Evolutionary conservation across 441 rosid genomes (phyloP).

Genomic region (Francoa sonchifolia): DNA sequence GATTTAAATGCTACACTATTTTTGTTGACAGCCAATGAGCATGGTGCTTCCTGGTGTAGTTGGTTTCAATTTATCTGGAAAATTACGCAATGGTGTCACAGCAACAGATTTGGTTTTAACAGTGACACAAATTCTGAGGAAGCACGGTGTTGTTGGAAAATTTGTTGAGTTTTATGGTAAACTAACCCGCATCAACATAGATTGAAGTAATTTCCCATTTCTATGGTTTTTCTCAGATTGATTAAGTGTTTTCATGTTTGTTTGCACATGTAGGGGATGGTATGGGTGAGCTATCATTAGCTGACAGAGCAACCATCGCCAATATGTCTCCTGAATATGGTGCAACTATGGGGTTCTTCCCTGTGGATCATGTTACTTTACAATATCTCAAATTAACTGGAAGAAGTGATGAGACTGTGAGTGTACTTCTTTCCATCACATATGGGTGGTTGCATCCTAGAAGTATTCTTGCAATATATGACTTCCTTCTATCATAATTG

Average conservation of each 20-base stretch:
- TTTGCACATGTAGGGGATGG: slow-evolving; percentile 55
- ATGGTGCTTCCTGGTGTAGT: slow-evolving; percentile 99
- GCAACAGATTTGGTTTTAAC: slow-evolving; percentile 98
- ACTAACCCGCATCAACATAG: slow-evolving; percentile 6
- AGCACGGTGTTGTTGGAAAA: slow-evolving; percentile 98
- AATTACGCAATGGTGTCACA: slow-evolving; percentile 75
- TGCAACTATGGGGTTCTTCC: slow-evolving; percentile 99
- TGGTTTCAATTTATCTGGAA: slow-evolving; percentile 89
- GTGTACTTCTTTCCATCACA: slow-evolving; percentile 18
- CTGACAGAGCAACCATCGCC: slow-evolving; percentile 99
- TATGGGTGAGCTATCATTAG: slow-evolving; percentile 81
- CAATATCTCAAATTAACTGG: slow-evolving; percentile 96
- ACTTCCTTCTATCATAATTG: slow-evolving; percentile 9
- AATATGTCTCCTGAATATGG: slow-evolving; percentile 99
- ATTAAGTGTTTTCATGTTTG: slow-evolving; percentile 2
- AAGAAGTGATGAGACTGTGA: slow-evolving; percentile 92
- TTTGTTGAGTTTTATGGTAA: slow-evolving; percentile 97
- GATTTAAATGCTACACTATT: too few relatives aligned
- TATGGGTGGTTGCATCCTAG: slow-evolving; percentile 5
- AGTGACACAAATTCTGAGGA: slow-evolving; percentile 93
- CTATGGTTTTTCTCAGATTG: slow-evolving; percentile 1
- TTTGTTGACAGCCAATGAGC: slow-evolving; percentile 96
- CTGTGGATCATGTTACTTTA: slow-evolving; percentile 91
- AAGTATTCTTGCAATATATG: slow-evolving; percentile 12
- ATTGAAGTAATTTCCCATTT: slow-evolving; percentile 9